Evolutionary conservation across 352 stramenopile genomes (phyloP), one percentile per base, ranked within the genome.

Genomic region (Pythium guiyangense): DNA sequence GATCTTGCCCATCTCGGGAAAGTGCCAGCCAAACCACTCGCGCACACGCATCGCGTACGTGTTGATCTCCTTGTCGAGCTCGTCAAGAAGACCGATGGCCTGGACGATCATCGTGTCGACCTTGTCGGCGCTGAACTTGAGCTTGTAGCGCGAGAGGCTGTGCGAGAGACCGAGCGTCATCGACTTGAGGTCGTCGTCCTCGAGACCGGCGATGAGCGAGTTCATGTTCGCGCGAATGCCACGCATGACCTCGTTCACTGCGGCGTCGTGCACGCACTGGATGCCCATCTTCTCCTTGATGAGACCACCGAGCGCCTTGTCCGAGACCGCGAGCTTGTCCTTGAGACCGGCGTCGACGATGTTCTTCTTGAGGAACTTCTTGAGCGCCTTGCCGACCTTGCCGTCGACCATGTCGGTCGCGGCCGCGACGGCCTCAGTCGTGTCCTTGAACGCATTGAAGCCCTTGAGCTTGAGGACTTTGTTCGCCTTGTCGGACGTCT

Each of bases 21-120:
- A 95, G 74, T 98, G 95, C 94, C 95, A 98, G 62, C 95, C 94
- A 67, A 98, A 98, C 98, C 98, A 99, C 83, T 99, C 98, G 57
- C 97, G 97, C 49, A 99, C 97, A 62, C 98, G 84, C 98, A 99
- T 99, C 47, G 98, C 97, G 84, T 99, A 99, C 59, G 96, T 99
- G 84, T 99, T 99, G 77, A 99, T 99, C 79, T 99, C 98, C 88
- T 99, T 99, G 87, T 99, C 98, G 17, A 99, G 84, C 73, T 99
- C 97, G 80, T 99, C 98, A 15, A 99, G 79, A 48, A 99, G 79
- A 14, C 96, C 96, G 52, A 99, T 99, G 15, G 98, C 97, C 85
- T 99, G 98, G 55, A 99, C 96, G 52, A 99, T 98, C 98, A 99
- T 99, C 35, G 96, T 99, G 85, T 99, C 98, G 12, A 99, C 88